Conservation (phyloP, 805 yeast genomes). For the Limtongia smithiae region DNA sequence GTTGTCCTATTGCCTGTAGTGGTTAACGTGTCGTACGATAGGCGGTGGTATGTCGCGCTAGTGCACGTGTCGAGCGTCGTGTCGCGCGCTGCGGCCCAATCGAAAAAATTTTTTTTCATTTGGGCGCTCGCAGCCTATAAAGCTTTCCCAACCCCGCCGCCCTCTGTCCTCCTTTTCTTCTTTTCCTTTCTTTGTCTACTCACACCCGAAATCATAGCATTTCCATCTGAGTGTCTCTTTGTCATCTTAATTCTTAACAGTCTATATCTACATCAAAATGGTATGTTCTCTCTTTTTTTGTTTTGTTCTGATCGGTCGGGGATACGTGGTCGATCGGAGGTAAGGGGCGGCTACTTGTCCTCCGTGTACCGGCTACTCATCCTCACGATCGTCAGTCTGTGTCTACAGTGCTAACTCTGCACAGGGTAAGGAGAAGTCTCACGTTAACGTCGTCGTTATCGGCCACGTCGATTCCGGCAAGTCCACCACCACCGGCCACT, state of each 20-base stretch:
- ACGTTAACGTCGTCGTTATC: constrained; percentile 99
- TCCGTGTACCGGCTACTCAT: neutral
- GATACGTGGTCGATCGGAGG: neutral
- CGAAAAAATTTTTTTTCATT: constrained; percentile 7
- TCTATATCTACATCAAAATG: constrained; percentile 29
- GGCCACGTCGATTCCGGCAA: constrained; percentile 99
- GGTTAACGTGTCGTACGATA: no score
- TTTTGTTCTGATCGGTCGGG: neutral
- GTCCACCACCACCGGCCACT: constrained; percentile 99
- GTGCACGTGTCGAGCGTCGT: neutral
- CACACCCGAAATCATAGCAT: constrained; percentile 44
- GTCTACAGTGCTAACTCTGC: neutral
- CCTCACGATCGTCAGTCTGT: neutral
- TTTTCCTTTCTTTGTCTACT: constrained; percentile 40
- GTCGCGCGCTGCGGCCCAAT: neutral
- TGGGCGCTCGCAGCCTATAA: constrained; percentile 12
- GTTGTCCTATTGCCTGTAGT: no score
- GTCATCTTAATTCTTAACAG: neutral
- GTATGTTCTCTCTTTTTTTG: constrained; percentile 27
- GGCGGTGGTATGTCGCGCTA: no score
- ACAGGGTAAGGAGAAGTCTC: constrained; percentile 51
- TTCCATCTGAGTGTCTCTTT: constrained; percentile 39
- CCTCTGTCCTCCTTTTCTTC: constrained; percentile 26
- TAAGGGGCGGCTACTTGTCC: neutral
- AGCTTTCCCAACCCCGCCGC: constrained; percentile 13